phyloP scores from a whole-genome alignment of 371 early-diverging fungal species.

The Circinella umbellata region DNA sequence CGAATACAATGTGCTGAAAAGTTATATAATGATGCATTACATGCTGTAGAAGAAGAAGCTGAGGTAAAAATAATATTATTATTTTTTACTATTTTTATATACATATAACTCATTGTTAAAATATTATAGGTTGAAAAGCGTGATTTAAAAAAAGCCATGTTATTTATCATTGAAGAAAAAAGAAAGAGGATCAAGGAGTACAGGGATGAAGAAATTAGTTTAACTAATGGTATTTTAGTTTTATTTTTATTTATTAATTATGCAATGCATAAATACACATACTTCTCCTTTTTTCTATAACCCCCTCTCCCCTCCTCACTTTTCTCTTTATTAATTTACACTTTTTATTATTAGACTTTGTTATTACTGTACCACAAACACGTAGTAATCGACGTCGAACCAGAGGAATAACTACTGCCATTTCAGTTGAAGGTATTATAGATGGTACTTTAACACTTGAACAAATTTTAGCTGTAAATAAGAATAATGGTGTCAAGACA shows the following conservation, averaged over 20 bases:
- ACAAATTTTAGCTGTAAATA: constrained; percentile 4
- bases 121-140: constrained; percentile 17
- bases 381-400: constrained; percentile 15
- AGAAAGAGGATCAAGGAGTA: constrained; percentile 21
- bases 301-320: no score
- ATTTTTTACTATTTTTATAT: background rate
- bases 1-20: constrained; percentile 19
- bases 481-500: constrained; percentile 8
- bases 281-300: no score
- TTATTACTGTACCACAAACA: constrained; percentile 16
- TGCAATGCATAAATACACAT: no score
- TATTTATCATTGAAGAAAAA: constrained; percentile 24
- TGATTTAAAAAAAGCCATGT: constrained; percentile 19
- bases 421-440: background rate
- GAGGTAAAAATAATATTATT: constrained; percentile 12
- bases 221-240: constrained; percentile 7
- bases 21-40: constrained; percentile 15
- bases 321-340: background rate
- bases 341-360: constrained; percentile 3
- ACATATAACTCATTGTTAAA: background rate
- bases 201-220: constrained; percentile 18
- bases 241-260: background rate
- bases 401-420: background rate
- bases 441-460: constrained; percentile 8
- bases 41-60: constrained; percentile 13